Evolutionary conservation across 352 stramenopile genomes (phyloP).

Genomic region (Phytophthora megakarya): DNA sequence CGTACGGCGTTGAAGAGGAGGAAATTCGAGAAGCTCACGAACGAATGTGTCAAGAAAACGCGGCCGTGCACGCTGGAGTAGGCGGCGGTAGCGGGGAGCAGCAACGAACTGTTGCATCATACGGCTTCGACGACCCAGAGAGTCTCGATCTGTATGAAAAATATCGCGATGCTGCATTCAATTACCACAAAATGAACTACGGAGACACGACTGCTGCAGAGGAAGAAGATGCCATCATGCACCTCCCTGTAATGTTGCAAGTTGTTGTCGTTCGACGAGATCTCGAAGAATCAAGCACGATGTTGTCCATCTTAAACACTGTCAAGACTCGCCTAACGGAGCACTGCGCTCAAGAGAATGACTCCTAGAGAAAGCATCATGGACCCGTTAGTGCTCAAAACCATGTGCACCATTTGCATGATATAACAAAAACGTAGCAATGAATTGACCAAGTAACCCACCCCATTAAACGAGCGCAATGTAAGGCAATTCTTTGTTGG

Average conservation of each 20-base stretch:
- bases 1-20: conserved; percentile 75
- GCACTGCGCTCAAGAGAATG: conserved; percentile 60
- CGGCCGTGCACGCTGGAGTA: conserved; percentile 69
- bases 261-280: conserved; percentile 75
- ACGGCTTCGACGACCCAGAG: conserved; percentile 78
- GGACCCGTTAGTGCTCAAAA: neutral
- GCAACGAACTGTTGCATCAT: conserved; percentile 51
- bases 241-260: conserved; percentile 88
- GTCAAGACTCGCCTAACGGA: conserved; percentile 71
- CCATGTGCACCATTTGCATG: conserved; percentile 25
- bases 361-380: conserved; percentile 35
- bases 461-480: conserved; percentile 5
- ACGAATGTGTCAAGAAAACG: conserved; percentile 83
- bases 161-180: conserved; percentile 77
- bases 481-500: neutral
- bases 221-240: conserved; percentile 90
- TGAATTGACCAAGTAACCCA: neutral
- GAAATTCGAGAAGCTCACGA: conserved; percentile 85
- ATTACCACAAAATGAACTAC: conserved; percentile 90
- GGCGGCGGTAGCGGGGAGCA: conserved; percentile 69
- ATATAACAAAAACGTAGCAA: conserved; percentile 19
- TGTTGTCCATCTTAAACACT: conserved; percentile 76
- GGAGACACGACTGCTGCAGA: conserved; percentile 72
- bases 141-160: conserved; percentile 86
- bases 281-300: conserved; percentile 69